A percentile compares a stretch with the other conserved stretches of the same genome.
Evolutionary conservation across 805 yeast species (phyloP).

Genomic region (Saturnispora kantuleensis): DNA sequence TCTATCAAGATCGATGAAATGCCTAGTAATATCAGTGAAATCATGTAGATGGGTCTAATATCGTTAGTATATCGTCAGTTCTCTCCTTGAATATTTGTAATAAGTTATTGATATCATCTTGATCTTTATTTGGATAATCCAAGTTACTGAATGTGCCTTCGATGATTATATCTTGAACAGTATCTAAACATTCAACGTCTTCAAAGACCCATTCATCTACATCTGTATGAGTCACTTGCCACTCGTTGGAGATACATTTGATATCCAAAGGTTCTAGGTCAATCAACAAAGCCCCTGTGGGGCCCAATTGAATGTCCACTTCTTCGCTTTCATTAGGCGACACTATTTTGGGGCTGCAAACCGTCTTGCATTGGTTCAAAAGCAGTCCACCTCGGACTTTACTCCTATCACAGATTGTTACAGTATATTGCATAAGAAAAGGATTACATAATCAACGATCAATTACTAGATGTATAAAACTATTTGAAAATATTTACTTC

Average conservation of each 20-base stretch:
- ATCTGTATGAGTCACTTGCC: slow-evolving; percentile 9
- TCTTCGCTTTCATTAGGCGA: slow-evolving; percentile 2
- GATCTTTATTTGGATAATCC: not conserved
- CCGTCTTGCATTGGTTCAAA: too few relatives aligned
- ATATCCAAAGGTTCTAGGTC: not conserved
- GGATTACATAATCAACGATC: not conserved
- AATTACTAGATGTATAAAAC: slow-evolving; percentile 1
- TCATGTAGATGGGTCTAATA: slow-evolving; percentile 11
- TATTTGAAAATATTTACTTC: slow-evolving; percentile 14
- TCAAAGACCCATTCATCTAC: slow-evolving; percentile 10
- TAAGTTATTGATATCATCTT: not conserved
- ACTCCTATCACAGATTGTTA: too few relatives aligned
- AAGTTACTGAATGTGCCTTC: slow-evolving; percentile 1
- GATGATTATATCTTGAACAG: slow-evolving; percentile 3
- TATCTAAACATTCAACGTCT: slow-evolving; percentile 4
- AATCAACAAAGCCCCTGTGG: slow-evolving; percentile 2
- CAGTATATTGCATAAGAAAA: too few relatives aligned
- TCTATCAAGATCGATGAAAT: slow-evolving; percentile 66
- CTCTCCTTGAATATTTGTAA: slow-evolving; percentile 5
- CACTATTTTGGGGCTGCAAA: too few relatives aligned
- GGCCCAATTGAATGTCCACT: not conserved
- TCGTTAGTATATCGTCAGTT: slow-evolving; percentile 2
- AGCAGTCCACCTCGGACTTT: too few relatives aligned
- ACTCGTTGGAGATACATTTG: slow-evolving; percentile 8
- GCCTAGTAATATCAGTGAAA: slow-evolving; percentile 54